Evolutionary conservation across 2,329 filamentous ascomycete species (phyloP).

Genomic region (Hypoxylon sp.): DNA sequence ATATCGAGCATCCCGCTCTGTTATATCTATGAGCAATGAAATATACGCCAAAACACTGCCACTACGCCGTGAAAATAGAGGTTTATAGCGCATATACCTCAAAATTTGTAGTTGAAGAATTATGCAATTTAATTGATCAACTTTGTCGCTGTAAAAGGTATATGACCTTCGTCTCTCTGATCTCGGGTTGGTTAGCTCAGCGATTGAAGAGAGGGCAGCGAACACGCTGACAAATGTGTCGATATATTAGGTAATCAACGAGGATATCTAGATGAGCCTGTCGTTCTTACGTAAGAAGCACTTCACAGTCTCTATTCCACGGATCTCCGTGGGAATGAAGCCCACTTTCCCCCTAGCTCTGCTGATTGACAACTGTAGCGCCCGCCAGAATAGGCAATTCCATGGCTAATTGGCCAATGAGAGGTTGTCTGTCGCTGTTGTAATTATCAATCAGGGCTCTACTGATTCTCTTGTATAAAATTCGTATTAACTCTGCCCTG

Average conservation of each 20-base stretch:
- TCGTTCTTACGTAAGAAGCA: neutral
- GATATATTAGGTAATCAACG: neutral
- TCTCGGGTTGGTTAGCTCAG: no score
- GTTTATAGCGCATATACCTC: no score
- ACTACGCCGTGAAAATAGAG: no score
- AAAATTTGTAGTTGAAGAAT: no score
- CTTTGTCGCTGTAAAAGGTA: no score
- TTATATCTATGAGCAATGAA: no score
- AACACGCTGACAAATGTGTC: neutral
- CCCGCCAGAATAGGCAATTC: constrained; percentile 20
- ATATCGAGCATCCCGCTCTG: no score
- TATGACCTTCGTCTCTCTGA: no score
- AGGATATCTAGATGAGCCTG: neutral
- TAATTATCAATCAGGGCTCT: neutral
- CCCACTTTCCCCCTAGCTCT: neutral
- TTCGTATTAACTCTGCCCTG: neutral
- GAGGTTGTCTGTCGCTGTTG: neutral
- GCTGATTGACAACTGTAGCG: neutral
- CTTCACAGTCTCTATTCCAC: neutral
- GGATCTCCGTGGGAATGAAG: neutral
- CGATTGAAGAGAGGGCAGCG: neutral
- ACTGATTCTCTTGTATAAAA: neutral
- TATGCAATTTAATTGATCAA: no score
- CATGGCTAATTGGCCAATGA: constrained; percentile 10
- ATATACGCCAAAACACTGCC: no score